Evolutionary conservation across 2,329 filamentous ascomycete genomes (phyloP).

Genomic region (Hirsutella rhossiliensis): DNA sequence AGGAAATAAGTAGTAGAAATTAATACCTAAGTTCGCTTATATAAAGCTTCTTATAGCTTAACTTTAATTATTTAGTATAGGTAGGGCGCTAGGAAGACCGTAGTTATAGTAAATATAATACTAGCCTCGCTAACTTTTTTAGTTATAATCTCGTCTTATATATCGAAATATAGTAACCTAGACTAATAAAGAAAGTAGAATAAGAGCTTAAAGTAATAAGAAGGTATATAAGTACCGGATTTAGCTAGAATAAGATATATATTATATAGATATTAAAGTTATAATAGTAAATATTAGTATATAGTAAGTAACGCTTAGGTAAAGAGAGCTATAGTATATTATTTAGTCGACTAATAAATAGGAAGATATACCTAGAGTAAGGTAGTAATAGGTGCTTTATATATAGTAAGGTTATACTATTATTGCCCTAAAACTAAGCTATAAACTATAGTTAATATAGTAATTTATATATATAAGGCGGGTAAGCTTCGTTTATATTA

Average conservation of each 20-base stretch:
- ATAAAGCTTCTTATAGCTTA: not conserved
- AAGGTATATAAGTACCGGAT: not conserved
- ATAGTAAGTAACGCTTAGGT: too few relatives aligned
- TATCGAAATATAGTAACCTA: not conserved
- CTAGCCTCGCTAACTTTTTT: too few relatives aligned
- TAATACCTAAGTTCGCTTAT: not conserved
- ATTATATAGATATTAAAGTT: not conserved
- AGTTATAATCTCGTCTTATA: too few relatives aligned
- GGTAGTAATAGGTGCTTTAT: not conserved
- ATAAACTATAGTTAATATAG: not conserved
- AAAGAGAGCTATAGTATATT: too few relatives aligned
- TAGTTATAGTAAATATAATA: too few relatives aligned
- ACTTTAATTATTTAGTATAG: not conserved
- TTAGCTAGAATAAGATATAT: not conserved
- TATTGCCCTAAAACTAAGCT: not conserved
- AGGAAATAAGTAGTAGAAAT: too few relatives aligned
- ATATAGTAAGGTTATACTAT: not conserved
- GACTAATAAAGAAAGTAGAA: not conserved
- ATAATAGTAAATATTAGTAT: too few relatives aligned
- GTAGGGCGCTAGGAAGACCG: too few relatives aligned
- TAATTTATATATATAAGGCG: not conserved
- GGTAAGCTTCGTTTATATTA: not conserved
- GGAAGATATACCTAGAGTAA: not conserved
- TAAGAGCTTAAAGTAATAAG: not conserved
- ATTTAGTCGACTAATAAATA: too few relatives aligned